phyloP scores from a whole-genome alignment of 352 stramenopile species.

The Globisporangium alternatum region DNA sequence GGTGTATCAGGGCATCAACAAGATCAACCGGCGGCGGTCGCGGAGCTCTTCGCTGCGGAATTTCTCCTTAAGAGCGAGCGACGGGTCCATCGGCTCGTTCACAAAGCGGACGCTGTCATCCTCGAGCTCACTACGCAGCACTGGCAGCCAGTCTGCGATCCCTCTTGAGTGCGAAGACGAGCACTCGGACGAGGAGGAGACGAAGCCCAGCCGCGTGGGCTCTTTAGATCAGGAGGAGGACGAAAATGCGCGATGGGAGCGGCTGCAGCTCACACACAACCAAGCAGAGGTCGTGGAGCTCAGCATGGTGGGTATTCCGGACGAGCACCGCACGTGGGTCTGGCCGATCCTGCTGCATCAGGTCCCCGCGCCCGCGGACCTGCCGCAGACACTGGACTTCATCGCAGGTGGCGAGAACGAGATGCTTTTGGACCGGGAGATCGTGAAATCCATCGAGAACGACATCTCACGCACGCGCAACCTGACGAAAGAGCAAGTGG shows the following conservation, averaged over 20 bases:
- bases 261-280: conserved; percentile 26
- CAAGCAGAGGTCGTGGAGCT: conserved; percentile 32
- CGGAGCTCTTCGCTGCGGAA: conserved; percentile 58
- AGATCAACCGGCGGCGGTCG: conserved; percentile 69
- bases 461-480: conserved; percentile 73
- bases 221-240: conserved; percentile 17
- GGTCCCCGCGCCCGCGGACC: conserved; percentile 30
- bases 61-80: conserved; percentile 40
- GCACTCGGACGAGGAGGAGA: conserved; percentile 19
- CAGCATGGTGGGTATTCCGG: conserved; percentile 57
- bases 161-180: conserved; percentile 20
- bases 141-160: conserved; percentile 30
- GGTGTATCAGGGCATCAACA: conserved; percentile 66
- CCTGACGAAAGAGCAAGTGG: conserved; percentile 45
- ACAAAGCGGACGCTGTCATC: conserved; percentile 50
- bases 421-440: conserved; percentile 55
- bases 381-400: conserved; percentile 26
- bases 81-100: conserved; percentile 31
- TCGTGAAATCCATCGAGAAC: conserved; percentile 79
- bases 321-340: conserved; percentile 64
- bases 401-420: conserved; percentile 34
- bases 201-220: not conserved
- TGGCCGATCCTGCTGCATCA: conserved; percentile 69
- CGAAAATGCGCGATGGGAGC: conserved; percentile 40
- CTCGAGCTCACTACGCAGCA: conserved; percentile 54